phyloP scores from a whole-genome alignment of 225 moss, liverwort and hornwort genomes.

The Polytrichum formosum region DNA sequence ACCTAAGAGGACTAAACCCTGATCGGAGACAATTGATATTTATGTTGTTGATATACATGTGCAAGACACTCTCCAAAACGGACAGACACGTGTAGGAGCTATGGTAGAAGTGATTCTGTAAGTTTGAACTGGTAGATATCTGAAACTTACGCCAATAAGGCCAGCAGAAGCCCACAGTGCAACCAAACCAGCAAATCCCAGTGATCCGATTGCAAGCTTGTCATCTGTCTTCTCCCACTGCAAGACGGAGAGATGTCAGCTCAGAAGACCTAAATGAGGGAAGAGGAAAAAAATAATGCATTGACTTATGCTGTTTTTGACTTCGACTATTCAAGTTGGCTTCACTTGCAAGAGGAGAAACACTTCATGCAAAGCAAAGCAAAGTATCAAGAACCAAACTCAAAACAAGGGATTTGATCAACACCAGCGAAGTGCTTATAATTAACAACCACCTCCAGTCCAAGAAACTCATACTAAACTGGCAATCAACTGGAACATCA shows the following conservation, averaged over 20 bases:
- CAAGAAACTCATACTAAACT: background rate
- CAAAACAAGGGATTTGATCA: background rate
- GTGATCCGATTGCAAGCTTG: constrained; percentile 78
- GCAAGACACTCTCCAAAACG: background rate
- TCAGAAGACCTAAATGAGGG: background rate
- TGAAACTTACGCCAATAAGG: constrained; percentile 62
- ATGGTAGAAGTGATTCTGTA: background rate
- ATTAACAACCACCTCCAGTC: background rate
- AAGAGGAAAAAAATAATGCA: background rate
- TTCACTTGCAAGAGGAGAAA: background rate
- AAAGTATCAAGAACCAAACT: background rate
- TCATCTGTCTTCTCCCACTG: constrained; percentile 95
- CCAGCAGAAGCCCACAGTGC: constrained; percentile 74
- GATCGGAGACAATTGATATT: background rate
- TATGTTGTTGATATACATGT: background rate
- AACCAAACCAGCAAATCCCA: constrained; percentile 65
- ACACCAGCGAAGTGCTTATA: background rate
- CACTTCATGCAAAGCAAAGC: background rate
- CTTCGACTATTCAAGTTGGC: background rate
- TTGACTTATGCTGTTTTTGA: no score
- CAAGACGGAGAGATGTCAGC: constrained; percentile 7
- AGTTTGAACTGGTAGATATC: background rate
- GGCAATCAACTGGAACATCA: background rate
- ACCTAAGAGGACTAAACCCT: background rate
- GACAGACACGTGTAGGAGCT: background rate